Evolutionary conservation across 1,284 basidiomycete genomes (phyloP).

Genomic region (Boletus sp.): DNA sequence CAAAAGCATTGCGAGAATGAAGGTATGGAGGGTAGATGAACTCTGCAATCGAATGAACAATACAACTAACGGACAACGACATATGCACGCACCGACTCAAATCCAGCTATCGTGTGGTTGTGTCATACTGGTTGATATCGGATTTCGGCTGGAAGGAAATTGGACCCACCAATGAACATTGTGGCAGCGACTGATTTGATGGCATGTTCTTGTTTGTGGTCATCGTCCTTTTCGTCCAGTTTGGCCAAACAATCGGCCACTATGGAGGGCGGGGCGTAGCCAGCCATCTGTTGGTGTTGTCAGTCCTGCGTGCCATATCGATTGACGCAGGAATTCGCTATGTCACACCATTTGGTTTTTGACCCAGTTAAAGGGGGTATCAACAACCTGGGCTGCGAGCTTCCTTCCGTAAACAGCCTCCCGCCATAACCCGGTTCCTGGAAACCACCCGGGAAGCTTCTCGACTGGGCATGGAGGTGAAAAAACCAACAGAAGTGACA

Average conservation of each 20-base stretch:
- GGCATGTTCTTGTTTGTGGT: slow-evolving; percentile 17
- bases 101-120: slow-evolving; percentile 22
- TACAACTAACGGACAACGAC: background rate
- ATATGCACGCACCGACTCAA: slow-evolving; percentile 22
- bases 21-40: slow-evolving; percentile 27
- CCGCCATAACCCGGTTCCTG: slow-evolving; percentile 40
- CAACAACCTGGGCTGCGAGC: slow-evolving; percentile 18
- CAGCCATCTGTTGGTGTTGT: slow-evolving; percentile 16
- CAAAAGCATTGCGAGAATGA: slow-evolving; percentile 39
- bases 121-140: background rate
- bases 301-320: too few relatives aligned
- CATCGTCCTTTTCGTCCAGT: slow-evolving; percentile 17
- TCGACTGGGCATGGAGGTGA: slow-evolving; percentile 31
- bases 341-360: slow-evolving; percentile 21
- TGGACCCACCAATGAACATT: slow-evolving; percentile 20
- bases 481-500: background rate
- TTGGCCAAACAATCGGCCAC: slow-evolving; percentile 25
- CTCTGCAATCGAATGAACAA: slow-evolving; percentile 17
- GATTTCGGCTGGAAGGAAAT: background rate
- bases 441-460: slow-evolving; percentile 43
- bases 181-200: slow-evolving; percentile 27
- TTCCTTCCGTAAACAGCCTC: slow-evolving; percentile 19
- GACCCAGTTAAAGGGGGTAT: slow-evolving; percentile 26
- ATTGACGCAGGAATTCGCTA: background rate
- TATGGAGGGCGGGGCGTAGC: slow-evolving; percentile 20